Conservation (phyloP, 1,139 yeast species). For the Blastobotrys arbuscula region DNA sequence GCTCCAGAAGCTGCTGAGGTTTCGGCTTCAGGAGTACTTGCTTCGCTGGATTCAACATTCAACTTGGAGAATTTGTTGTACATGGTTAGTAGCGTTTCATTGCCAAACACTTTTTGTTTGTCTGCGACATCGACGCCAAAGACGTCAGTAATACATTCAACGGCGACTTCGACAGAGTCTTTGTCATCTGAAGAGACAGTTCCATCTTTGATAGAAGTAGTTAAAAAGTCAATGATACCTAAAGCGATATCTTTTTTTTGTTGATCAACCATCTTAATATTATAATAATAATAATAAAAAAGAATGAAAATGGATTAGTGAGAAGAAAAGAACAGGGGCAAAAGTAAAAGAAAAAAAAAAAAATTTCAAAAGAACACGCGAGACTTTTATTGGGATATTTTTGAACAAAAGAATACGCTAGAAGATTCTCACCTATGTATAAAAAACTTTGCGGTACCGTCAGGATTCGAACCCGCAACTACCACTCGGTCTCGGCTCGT, state of each 20-base stretch:
- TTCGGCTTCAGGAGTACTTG: constrained; percentile 15
- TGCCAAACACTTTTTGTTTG: constrained; percentile 43
- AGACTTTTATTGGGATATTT: too few species aligned
- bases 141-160: constrained; percentile 87
- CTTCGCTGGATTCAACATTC: constrained; percentile 1
- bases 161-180: constrained; percentile 93
- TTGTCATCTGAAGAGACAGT: constrained; percentile 40
- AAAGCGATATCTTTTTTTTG: constrained; percentile 62
- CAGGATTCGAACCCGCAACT: background rate
- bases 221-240: constrained; percentile 68
- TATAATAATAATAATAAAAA: background rate
- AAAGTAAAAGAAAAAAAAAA: too few species aligned
- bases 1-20: background rate
- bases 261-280: constrained; percentile 9
- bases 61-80: constrained; percentile 25
- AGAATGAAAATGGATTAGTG: background rate
- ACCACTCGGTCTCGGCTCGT: background rate
- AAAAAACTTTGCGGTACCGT: background rate
- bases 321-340: constrained; percentile 1
- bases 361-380: background rate
- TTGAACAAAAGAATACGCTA: background rate
- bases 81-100: constrained; percentile 33
- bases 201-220: constrained; percentile 54
- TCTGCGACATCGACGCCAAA: constrained; percentile 55
- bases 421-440: background rate